Evolutionary conservation across 208 protist species (phyloP).

Genomic region (Acanthamoeba castellanii): DNA sequence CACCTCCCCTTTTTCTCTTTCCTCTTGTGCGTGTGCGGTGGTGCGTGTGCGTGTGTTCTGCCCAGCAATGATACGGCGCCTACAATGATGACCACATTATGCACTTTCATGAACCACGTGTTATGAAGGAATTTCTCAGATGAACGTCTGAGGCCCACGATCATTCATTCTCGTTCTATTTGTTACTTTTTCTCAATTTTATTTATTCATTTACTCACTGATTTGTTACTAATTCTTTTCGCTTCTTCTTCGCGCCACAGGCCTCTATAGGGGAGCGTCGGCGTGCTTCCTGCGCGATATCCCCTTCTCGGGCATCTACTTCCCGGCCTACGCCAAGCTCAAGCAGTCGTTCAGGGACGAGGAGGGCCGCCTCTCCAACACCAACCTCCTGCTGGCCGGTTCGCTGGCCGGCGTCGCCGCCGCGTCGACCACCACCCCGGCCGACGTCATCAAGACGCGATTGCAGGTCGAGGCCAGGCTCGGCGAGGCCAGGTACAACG

Average conservation of each 20-base stretch:
- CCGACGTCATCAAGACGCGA: slow-evolving; percentile 89
- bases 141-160: not conserved
- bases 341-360: slow-evolving; percentile 82
- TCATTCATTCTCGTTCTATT: not conserved
- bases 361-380: slow-evolving; percentile 69
- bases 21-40: too few relatives aligned
- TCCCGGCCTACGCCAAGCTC: slow-evolving; percentile 87
- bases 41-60: too few relatives aligned
- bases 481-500: slow-evolving; percentile 85
- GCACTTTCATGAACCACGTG: not conserved
- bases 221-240: not conserved
- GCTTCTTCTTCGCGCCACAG: not conserved
- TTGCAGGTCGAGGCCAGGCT: slow-evolving; percentile 87
- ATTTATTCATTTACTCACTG: too few relatives aligned
- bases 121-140: slow-evolving; percentile 9
- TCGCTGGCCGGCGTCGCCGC: slow-evolving; percentile 83
- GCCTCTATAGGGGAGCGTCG: slow-evolving; percentile 83
- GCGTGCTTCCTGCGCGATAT: slow-evolving; percentile 87
- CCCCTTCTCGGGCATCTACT: slow-evolving; percentile 89
- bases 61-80: not conserved
- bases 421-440: slow-evolving; percentile 83
- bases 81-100: not conserved
- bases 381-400: slow-evolving; percentile 80
- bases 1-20: not conserved
- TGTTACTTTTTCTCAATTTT: not conserved